Evolutionary conservation across 2,329 filamentous ascomycete species (phyloP), one percentile per base, ranked within the genome.

Genomic region (Purpureocillium takamizusanense): DNA sequence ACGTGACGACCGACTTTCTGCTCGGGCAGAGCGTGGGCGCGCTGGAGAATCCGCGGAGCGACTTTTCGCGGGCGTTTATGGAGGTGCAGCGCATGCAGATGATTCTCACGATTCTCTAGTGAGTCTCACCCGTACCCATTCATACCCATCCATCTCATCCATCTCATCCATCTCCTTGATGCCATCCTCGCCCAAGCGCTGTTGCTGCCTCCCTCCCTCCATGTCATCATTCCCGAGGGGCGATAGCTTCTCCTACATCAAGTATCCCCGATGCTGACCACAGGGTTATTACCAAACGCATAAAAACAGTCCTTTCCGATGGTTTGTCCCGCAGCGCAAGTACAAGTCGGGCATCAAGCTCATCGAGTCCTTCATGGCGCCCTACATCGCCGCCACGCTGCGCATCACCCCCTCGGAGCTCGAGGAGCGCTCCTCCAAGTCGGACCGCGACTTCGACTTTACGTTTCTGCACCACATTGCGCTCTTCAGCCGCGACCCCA

Each of bases 391-490:
- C 38, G 70, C 76, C 8, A 78, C 85, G 0, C 72, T 94, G 8
- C 67, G 69, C 3, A 71, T 94, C 17, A 76, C 73, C 2, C 72
- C 76, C 0, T 76, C 78, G 25, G 85, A 95, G 57, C 74, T 94
- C 32, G 44, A 78, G 43, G 86, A 84, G 61, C 75, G 47, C 6
- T 51, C 76, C 6, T 51, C 76, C 41, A 88, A 85, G 55, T 76
- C 76, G 8, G 83, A 86, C 55, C 65, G 72, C 44, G 76, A 73
- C 29, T 90, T 92, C 59, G 94, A 84, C 1, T 95, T n/a, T n/a
- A n/a, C n/a, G n/a, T n/a, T 95, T 64, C 73, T 95, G 15, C 84
- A 95, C 60, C 84, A 87, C 29, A 74, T 95, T 4, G 86, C 87
- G 33, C 72, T 73, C 25, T 88, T 86, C 63, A 95, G 88, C 0